phyloP scores from a whole-genome alignment of 306 rosid species.

The Pachyrhizus erosus region DNA sequence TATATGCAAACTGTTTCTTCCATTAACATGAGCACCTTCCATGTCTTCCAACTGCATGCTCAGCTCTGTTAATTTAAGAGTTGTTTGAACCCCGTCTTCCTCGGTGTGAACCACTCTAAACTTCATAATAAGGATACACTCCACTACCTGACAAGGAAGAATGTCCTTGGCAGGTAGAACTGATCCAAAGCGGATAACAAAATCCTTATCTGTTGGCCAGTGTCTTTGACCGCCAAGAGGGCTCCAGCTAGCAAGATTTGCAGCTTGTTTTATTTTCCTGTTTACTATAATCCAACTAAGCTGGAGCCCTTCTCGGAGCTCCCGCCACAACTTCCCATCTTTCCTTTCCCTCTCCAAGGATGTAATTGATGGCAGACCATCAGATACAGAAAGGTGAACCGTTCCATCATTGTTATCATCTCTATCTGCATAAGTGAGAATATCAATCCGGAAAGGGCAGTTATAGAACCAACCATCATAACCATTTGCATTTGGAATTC shows the following conservation, averaged over 20 bases:
- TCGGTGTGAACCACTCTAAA: constrained; percentile 62
- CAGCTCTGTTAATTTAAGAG: constrained; percentile 68
- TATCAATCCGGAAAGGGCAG: constrained; percentile 80
- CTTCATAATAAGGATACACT: constrained; percentile 77
- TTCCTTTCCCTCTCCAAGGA: constrained; percentile 78
- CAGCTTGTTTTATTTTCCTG: constrained; percentile 73
- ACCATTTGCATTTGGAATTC: constrained; percentile 73
- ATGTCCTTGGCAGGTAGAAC: constrained; percentile 76
- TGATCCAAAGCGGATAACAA: constrained; percentile 77
- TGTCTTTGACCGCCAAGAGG: constrained; percentile 85
- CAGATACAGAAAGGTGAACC: constrained; percentile 67
- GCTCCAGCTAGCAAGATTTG: constrained; percentile 82
- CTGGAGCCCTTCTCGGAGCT: constrained; percentile 67
- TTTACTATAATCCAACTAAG: constrained; percentile 82
- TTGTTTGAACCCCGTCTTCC: constrained; percentile 57
- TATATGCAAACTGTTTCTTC: constrained; percentile 71
- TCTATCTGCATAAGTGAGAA: constrained; percentile 64
- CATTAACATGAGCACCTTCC: constrained; percentile 75
- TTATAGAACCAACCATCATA: constrained; percentile 76
- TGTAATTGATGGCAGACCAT: constrained; percentile 67
- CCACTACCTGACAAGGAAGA: constrained; percentile 73
- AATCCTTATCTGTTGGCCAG: constrained; percentile 86
- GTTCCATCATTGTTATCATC: constrained; percentile 59
- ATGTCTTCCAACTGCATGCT: constrained; percentile 88
- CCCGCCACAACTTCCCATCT: constrained; percentile 80